Evolutionary conservation across 371 early-diverging fungal species (phyloP).

Genomic region (Lichtheimia ramosa): DNA sequence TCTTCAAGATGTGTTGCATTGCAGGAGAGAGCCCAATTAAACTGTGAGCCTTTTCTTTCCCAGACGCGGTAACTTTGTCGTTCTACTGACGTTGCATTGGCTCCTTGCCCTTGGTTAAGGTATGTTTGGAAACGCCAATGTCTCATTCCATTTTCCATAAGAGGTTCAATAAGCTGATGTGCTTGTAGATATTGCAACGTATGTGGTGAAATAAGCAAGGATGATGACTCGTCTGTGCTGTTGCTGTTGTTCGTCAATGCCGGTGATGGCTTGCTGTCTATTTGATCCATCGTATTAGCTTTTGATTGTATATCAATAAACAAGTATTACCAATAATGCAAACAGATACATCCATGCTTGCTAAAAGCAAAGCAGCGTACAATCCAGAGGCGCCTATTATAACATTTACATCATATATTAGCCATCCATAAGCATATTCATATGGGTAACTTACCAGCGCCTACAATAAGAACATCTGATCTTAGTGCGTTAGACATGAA

Average conservation of each 20-base stretch:
- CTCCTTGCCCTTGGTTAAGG: conserved; percentile 17
- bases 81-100: conserved; percentile 11
- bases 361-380: conserved; percentile 36
- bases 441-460: conserved; percentile 26
- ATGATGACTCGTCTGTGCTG: not conserved
- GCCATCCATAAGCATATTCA: not conserved
- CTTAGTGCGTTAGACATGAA: conserved; percentile 15
- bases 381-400: conserved; percentile 32
- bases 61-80: conserved; percentile 29
- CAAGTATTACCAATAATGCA: conserved; percentile 31
- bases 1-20: conserved; percentile 16
- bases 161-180: conserved; percentile 17
- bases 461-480: conserved; percentile 39
- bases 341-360: conserved; percentile 32
- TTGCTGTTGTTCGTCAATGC: conserved; percentile 6
- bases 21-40: conserved; percentile 28
- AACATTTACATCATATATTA: not conserved
- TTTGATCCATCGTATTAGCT: not conserved
- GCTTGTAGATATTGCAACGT: conserved; percentile 32
- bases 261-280: conserved; percentile 13
- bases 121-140: conserved; percentile 34
- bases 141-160: conserved; percentile 23
- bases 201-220: conserved; percentile 37
- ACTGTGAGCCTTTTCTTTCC: conserved; percentile 29
- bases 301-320: not conserved